Percentiles rank a stretch among this genome's conserved stretches.
Evolutionary conservation across 2,329 filamentous ascomycete species (phyloP).

Genomic region (Nectriaceae sp.): DNA sequence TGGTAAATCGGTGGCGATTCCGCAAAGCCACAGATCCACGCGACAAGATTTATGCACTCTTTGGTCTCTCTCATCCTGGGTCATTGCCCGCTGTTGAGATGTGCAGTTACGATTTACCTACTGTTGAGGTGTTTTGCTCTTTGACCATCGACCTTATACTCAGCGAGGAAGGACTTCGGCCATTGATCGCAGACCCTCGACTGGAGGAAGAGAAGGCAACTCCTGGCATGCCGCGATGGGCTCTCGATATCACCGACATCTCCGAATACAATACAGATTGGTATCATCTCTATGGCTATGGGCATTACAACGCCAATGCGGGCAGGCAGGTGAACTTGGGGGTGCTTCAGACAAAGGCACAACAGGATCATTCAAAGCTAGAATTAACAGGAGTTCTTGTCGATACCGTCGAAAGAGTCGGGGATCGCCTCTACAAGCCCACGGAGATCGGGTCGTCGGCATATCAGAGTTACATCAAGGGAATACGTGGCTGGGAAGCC

Average conservation of each 20-base stretch:
- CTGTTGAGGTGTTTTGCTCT: slow-evolving; percentile 7
- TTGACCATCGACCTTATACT: slow-evolving; percentile 14
- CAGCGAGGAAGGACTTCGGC: slow-evolving; percentile 6
- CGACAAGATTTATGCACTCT: slow-evolving; percentile 11
- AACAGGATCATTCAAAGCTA: not conserved
- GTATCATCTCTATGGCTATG: slow-evolving; percentile 9
- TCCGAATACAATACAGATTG: slow-evolving; percentile 8
- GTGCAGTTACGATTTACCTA: slow-evolving; percentile 9
- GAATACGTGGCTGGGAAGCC: slow-evolving; percentile 1
- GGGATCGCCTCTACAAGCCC: not conserved
- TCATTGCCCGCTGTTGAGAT: slow-evolving; percentile 5
- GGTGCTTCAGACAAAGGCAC: not conserved
- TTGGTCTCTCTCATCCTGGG: slow-evolving; percentile 5
- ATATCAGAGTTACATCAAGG: not conserved
- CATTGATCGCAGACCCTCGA: slow-evolving; percentile 10
- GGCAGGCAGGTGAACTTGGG: slow-evolving; percentile 1
- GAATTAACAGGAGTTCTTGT: slow-evolving; percentile 6
- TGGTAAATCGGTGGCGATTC: slow-evolving; percentile 7
- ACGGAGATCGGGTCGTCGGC: not conserved
- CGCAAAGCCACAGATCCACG: slow-evolving; percentile 13
- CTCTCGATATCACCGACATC: slow-evolving; percentile 4
- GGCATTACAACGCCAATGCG: slow-evolving; percentile 8
- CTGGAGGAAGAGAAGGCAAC: slow-evolving; percentile 12
- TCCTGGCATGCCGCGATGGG: slow-evolving; percentile 13
- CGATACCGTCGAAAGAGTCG: slow-evolving; percentile 6